Percentiles rank a stretch among this genome's conserved stretches.
Conservation (phyloP, 441 rosid genomes). For the Erodium trifolium region DNA sequence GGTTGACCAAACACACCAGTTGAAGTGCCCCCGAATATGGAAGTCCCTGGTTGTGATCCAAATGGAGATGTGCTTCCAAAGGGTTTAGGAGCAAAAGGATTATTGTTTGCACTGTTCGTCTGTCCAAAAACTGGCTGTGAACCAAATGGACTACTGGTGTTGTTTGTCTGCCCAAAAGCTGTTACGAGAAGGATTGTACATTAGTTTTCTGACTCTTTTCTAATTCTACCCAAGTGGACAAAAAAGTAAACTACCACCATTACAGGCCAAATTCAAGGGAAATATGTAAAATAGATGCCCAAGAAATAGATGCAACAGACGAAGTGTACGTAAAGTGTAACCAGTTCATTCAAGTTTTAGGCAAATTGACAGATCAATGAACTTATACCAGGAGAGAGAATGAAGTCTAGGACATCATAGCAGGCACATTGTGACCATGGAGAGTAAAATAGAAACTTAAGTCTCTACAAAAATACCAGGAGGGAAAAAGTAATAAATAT, state of each 20-base stretch:
- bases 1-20: slow-evolving; percentile 81
- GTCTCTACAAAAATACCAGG: neutral
- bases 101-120: slow-evolving; percentile 40
- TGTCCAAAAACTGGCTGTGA: slow-evolving; percentile 38
- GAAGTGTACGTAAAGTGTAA: neutral
- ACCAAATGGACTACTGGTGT: neutral
- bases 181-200: slow-evolving; percentile 13
- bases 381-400: neutral
- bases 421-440: neutral
- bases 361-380: neutral
- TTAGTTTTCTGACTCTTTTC: neutral
- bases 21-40: slow-evolving; percentile 79
- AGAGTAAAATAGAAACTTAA: neutral
- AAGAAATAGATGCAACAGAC: no score
- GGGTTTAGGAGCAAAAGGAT: slow-evolving; percentile 76
- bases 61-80: slow-evolving; percentile 62
- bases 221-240: neutral
- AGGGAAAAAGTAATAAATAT: neutral
- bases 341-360: neutral
- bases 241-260: neutral
- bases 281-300: neutral
- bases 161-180: slow-evolving; percentile 42
- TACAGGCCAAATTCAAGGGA: neutral
- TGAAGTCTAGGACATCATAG: neutral
- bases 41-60: slow-evolving; percentile 66